Conservation (phyloP, 2,329 filamentous ascomycete species). For the Aspergillus intermedius region DNA sequence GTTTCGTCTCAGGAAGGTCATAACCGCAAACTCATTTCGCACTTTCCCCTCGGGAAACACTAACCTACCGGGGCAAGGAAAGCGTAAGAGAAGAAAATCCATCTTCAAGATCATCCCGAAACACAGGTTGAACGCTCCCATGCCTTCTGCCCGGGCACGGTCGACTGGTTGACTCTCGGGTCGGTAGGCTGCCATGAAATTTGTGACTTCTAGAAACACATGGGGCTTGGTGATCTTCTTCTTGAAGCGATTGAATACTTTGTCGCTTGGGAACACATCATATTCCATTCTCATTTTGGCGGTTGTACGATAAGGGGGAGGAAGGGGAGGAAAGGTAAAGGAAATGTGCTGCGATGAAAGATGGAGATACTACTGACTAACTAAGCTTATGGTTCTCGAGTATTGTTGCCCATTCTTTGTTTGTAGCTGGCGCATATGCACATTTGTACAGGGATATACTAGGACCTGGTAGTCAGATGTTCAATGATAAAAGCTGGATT, state of each 20-base stretch:
- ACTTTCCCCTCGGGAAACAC: conserved; percentile 23
- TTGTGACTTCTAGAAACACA: background rate
- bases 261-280: background rate
- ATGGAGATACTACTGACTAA: background rate
- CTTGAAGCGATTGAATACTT: background rate
- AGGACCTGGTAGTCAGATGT: too few relatives aligned
- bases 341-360: background rate
- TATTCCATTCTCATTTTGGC: background rate
- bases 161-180: background rate
- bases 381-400: background rate
- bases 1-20: conserved; percentile 5
- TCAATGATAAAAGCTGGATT: too few relatives aligned
- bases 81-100: conserved; percentile 10
- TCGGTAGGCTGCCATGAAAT: background rate
- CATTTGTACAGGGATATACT: too few relatives aligned
- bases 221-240: background rate
- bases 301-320: background rate
- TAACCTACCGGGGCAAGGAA: conserved; percentile 10
- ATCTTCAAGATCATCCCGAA: conserved; percentile 15
- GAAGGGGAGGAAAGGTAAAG: background rate
- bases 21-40: conserved; percentile 7
- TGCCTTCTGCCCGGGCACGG: background rate
- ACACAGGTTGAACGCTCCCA: conserved; percentile 17
- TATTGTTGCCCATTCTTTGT: background rate
- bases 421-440: background rate